Evolutionary conservation across 2,329 filamentous ascomycete genomes (phyloP).

Genomic region (Geosmithia morbida): DNA sequence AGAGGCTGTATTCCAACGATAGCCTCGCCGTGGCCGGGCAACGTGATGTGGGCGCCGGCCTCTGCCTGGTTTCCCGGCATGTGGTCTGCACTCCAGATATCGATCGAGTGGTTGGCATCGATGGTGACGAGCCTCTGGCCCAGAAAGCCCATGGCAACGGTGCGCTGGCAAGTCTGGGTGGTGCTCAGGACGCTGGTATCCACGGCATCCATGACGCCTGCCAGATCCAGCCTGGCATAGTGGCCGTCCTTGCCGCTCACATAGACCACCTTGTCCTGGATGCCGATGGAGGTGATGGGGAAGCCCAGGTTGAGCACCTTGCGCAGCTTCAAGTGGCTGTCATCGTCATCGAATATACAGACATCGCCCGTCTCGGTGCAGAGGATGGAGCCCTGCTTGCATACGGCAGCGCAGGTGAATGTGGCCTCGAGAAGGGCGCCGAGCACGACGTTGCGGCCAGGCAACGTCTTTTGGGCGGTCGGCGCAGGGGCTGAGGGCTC

Average conservation of each 20-base stretch:
- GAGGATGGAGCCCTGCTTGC: slow-evolving; percentile 61
- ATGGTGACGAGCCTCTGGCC: slow-evolving; percentile 56
- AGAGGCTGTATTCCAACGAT: slow-evolving; percentile 64
- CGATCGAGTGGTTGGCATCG: slow-evolving; percentile 61
- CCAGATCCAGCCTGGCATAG: slow-evolving; percentile 38
- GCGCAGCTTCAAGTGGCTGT: slow-evolving; percentile 54
- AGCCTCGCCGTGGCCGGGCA: slow-evolving; percentile 48
- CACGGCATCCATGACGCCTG: slow-evolving; percentile 27
- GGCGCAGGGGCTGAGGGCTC: slow-evolving; percentile 19
- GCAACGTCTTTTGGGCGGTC: slow-evolving; percentile 45
- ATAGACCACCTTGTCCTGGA: slow-evolving; percentile 45
- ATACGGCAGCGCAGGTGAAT: slow-evolving; percentile 68
- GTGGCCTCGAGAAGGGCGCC: slow-evolving; percentile 69
- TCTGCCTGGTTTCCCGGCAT: slow-evolving; percentile 22
- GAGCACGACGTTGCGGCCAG: slow-evolving; percentile 77
- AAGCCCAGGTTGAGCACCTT: slow-evolving; percentile 55
- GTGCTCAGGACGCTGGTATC: slow-evolving; percentile 21
- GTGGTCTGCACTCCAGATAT: slow-evolving; percentile 42
- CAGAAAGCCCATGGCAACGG: slow-evolving; percentile 57
- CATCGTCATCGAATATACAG: slow-evolving; percentile 72
- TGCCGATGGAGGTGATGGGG: slow-evolving; percentile 49
- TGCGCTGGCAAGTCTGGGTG: slow-evolving; percentile 23
- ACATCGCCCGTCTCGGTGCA: slow-evolving; percentile 81
- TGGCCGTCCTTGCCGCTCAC: slow-evolving; percentile 54
- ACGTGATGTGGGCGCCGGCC: slow-evolving; percentile 32